Conservation (phyloP, 108 stramenopile genomes). For the Schizochytrium sp. region DNA sequence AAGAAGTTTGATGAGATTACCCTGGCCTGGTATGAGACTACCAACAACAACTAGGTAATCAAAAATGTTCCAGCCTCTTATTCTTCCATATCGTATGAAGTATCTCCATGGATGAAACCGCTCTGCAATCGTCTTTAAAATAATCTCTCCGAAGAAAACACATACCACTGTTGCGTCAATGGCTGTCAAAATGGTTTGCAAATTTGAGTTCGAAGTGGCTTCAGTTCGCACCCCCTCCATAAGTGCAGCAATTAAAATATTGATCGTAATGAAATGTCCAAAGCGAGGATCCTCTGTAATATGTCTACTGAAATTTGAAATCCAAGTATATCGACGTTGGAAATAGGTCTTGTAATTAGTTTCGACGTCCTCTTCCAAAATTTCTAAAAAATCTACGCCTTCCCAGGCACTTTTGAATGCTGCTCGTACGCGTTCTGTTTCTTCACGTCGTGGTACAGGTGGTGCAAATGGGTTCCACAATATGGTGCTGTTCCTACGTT, state of each 20-base stretch:
- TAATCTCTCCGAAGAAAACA: constrained; percentile 62
- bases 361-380: constrained; percentile 40
- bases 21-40: constrained; percentile 19
- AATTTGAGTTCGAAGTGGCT: background rate
- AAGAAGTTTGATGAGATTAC: constrained; percentile 61
- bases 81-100: constrained; percentile 59
- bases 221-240: constrained; percentile 36
- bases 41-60: constrained; percentile 65
- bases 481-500: background rate
- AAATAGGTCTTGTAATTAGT: constrained; percentile 18
- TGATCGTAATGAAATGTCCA: background rate
- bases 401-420: constrained; percentile 45
- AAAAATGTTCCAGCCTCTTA: constrained; percentile 65
- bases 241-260: constrained; percentile 1
- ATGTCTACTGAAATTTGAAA: background rate
- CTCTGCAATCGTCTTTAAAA: constrained; percentile 68
- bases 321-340: constrained; percentile 3
- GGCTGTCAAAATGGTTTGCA: background rate
- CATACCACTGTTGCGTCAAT: constrained; percentile 57
- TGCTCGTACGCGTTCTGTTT: constrained; percentile 45
- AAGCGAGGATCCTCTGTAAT: constrained; percentile 12
- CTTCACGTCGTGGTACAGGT: constrained; percentile 1
- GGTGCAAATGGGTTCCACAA: constrained; percentile 48
- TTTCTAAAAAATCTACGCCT: constrained; percentile 36
- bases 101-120: constrained; percentile 65